A percentile compares a stretch with the other conserved stretches of the same genome.
Evolutionary conservation across 306 rosid genomes (phyloP).

Genomic region (Quercus ilex): DNA sequence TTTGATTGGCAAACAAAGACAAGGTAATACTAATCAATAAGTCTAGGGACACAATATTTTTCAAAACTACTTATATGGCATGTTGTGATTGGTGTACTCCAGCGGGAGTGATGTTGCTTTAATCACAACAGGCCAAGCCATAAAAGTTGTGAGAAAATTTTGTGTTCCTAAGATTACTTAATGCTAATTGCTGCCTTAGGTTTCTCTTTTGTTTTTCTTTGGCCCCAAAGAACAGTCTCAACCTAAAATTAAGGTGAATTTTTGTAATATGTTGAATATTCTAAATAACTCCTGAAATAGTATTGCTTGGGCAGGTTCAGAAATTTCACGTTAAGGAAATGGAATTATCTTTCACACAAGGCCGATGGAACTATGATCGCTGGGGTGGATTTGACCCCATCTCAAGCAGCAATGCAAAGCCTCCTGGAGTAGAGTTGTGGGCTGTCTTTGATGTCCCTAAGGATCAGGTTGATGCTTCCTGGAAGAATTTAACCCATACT

Average conservation of each 20-base stretch:
- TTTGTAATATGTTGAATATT: slow-evolving; percentile 15
- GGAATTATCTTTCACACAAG: slow-evolving; percentile 36
- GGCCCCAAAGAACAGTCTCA: background rate
- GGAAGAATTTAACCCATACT: slow-evolving; percentile 93
- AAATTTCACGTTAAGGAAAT: slow-evolving; percentile 70
- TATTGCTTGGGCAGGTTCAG: slow-evolving; percentile 68
- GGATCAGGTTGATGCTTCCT: slow-evolving; percentile 63
- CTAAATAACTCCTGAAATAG: slow-evolving; percentile 27
- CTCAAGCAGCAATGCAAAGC: slow-evolving; percentile 83
- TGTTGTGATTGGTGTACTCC: too few species aligned
- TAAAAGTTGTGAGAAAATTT: too few species aligned
- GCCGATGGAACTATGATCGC: slow-evolving; percentile 87
- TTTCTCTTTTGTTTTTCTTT: background rate
- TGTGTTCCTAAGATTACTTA: too few species aligned
- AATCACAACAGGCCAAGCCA: too few species aligned
- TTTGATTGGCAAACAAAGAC: too few species aligned
- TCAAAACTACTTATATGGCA: too few species aligned
- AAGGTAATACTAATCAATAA: background rate
- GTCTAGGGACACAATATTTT: too few species aligned
- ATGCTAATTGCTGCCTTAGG: background rate
- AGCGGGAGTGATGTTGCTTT: too few species aligned
- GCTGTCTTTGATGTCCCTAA: slow-evolving; percentile 80
- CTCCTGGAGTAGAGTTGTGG: slow-evolving; percentile 98
- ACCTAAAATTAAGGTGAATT: background rate
- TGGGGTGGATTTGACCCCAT: slow-evolving; percentile 97